A percentile compares a stretch with the other conserved stretches of the same genome.
phyloP scores from a whole-genome alignment of 1,284 basidiomycete genomes.

The Irpex rosettiformis region DNA sequence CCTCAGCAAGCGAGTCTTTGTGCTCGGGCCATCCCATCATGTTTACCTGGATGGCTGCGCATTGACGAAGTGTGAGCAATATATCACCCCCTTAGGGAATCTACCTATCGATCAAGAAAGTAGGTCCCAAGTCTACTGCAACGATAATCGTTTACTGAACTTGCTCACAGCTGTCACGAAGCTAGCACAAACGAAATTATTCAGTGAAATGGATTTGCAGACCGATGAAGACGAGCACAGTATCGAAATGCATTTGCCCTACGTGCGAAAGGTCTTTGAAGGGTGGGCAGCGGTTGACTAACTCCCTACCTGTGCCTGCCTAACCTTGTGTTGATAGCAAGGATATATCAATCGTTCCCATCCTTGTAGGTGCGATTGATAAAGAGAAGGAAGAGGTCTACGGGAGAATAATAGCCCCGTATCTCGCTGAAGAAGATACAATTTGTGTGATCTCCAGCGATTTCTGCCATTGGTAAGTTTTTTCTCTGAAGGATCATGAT shows the following conservation, averaged over 20 bases:
- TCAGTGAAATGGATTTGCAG: slow-evolving; percentile 61
- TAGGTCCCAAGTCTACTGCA: slow-evolving; percentile 36
- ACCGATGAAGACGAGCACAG: slow-evolving; percentile 96
- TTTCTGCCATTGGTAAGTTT: slow-evolving; percentile 91
- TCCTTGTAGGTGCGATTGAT: slow-evolving; percentile 86
- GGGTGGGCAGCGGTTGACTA: slow-evolving; percentile 44
- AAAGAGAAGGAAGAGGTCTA: slow-evolving; percentile 56
- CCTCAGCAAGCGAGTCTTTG: slow-evolving; percentile 83
- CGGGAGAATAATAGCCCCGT: slow-evolving; percentile 76
- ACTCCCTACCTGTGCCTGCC: background rate
- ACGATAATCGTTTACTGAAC: background rate
- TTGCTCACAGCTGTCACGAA: slow-evolving; percentile 58
- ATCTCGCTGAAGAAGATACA: slow-evolving; percentile 73
- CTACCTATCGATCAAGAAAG: slow-evolving; percentile 78
- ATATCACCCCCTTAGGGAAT: slow-evolving; percentile 86
- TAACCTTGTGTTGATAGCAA: slow-evolving; percentile 37
- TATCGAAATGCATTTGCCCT: slow-evolving; percentile 97
- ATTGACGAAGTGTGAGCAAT: slow-evolving; percentile 70
- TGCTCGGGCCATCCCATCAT: slow-evolving; percentile 96
- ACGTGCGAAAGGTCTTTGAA: slow-evolving; percentile 84
- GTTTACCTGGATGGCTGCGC: slow-evolving; percentile 87
- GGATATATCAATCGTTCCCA: slow-evolving; percentile 83
- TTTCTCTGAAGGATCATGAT: background rate
- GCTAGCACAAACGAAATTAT: slow-evolving; percentile 67
- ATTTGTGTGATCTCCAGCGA: slow-evolving; percentile 93